Evolutionary conservation across 192 early-diverging fungal species (phyloP).

Genomic region (Coemansia sp.): DNA sequence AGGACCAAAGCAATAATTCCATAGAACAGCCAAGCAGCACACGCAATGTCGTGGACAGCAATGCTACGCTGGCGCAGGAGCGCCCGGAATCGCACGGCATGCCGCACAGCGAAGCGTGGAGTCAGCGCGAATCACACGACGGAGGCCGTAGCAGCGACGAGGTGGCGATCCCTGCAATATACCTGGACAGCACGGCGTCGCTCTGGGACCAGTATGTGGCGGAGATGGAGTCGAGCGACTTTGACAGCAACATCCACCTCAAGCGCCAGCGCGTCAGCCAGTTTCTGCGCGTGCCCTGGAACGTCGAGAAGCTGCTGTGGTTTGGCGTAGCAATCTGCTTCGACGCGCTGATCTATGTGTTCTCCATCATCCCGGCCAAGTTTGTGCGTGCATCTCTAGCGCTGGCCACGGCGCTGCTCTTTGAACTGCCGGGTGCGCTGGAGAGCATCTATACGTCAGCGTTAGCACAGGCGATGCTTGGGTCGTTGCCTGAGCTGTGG

Average conservation of each 20-base stretch:
- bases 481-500: conserved; percentile 20
- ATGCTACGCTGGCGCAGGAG: not conserved
- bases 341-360: conserved; percentile 93
- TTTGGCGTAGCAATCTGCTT: conserved; percentile 91
- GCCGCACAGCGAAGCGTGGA: not conserved
- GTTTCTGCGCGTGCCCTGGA: conserved; percentile 80
- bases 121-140: conserved; percentile 3
- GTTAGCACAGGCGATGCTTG: conserved; percentile 1
- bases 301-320: conserved; percentile 90
- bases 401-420: conserved; percentile 8
- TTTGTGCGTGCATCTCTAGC: conserved; percentile 64
- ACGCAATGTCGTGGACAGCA: not conserved
- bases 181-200: conserved; percentile 42
- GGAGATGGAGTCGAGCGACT: conserved; percentile 53
- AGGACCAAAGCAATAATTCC: too few species aligned
- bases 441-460: conserved; percentile 6
- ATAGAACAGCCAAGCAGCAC: too few species aligned
- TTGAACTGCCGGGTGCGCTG: conserved; percentile 12
- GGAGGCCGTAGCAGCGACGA: conserved; percentile 10
- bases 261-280: conserved; percentile 85
- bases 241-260: conserved; percentile 70
- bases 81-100: not conserved
- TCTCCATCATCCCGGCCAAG: conserved; percentile 89
- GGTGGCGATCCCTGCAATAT: conserved; percentile 36
- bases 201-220: conserved; percentile 50